A percentile compares a stretch with the other conserved stretches of the same genome.
Evolutionary conservation across 345 rosid genomes (phyloP).

Genomic region (Eucalyptus microcorys): DNA sequence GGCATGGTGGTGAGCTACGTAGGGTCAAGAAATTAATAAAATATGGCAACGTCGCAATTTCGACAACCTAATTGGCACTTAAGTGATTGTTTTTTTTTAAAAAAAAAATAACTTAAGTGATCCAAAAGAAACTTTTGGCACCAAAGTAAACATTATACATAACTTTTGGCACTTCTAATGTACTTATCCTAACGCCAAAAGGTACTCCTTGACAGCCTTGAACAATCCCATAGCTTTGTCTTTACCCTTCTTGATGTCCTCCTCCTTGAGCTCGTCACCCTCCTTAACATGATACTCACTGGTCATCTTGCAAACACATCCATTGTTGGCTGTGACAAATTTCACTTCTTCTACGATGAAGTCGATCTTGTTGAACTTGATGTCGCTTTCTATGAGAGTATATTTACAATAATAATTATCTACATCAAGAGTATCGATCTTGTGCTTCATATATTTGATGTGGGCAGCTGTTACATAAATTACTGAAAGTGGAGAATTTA

Average conservation of each 20-base stretch:
- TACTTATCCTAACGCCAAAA: neutral
- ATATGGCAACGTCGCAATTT: too few relatives aligned
- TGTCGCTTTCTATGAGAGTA: neutral
- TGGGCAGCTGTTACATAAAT: neutral
- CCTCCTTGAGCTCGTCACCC: neutral
- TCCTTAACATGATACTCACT: neutral
- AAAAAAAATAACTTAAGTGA: too few relatives aligned
- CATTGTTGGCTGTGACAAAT: neutral
- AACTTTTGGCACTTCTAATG: fast-evolving
- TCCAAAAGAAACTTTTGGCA: too few relatives aligned
- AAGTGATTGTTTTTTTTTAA: fast-evolving
- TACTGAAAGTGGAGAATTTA: neutral
- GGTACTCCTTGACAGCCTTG: slow-evolving; percentile 1
- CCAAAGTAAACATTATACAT: fast-evolving
- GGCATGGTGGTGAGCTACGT: fast-evolving
- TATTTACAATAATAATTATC: neutral
- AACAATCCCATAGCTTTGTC: neutral
- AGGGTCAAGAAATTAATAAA: too few relatives aligned
- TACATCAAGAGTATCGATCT: neutral
- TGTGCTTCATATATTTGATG: neutral
- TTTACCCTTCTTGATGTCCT: neutral
- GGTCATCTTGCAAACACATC: neutral
- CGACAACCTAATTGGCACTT: too few relatives aligned
- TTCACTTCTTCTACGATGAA: neutral
- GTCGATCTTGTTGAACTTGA: neutral